phyloP scores from a whole-genome alignment of 257 asterid species.

The Osmanthus fragrans region DNA sequence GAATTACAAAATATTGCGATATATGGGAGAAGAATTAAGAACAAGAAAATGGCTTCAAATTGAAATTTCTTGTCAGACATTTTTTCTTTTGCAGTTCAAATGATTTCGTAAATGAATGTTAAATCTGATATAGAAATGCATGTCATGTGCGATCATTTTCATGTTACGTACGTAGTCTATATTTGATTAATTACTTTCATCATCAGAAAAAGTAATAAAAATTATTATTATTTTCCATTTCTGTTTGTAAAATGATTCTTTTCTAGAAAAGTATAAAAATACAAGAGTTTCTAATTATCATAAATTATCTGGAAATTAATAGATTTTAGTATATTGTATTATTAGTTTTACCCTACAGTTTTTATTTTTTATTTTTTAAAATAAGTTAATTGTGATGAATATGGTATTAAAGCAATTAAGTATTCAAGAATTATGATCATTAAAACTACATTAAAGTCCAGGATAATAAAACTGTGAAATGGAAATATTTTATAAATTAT shows the following conservation, averaged over 20 bases:
- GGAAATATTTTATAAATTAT: too few relatives aligned
- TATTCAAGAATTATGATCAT: too few relatives aligned
- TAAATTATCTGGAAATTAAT: too few relatives aligned
- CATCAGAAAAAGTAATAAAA: not conserved
- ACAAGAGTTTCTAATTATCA: not conserved
- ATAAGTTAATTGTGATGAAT: too few relatives aligned
- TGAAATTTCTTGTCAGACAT: conserved; percentile 7
- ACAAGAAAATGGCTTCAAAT: not conserved
- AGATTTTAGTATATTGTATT: too few relatives aligned
- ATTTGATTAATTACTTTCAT: not conserved
- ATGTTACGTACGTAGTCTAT: not conserved
- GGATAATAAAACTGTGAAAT: too few relatives aligned
- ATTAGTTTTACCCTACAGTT: too few relatives aligned
- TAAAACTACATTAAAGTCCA: too few relatives aligned
- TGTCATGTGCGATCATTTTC: not conserved
- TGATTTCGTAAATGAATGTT: not conserved
- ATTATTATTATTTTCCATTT: not conserved
- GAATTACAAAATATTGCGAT: conserved; percentile 26
- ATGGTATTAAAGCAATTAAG: too few relatives aligned
- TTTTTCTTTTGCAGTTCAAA: not conserved
- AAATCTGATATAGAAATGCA: not conserved
- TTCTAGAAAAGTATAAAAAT: not conserved
- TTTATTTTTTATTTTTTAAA: too few relatives aligned
- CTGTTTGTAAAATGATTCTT: not conserved
- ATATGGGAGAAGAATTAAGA: conserved; percentile 16